Evolutionary conservation across 495 filamentous ascomycete genomes (phyloP).

Genomic region (Penicillium longicatenatum): DNA sequence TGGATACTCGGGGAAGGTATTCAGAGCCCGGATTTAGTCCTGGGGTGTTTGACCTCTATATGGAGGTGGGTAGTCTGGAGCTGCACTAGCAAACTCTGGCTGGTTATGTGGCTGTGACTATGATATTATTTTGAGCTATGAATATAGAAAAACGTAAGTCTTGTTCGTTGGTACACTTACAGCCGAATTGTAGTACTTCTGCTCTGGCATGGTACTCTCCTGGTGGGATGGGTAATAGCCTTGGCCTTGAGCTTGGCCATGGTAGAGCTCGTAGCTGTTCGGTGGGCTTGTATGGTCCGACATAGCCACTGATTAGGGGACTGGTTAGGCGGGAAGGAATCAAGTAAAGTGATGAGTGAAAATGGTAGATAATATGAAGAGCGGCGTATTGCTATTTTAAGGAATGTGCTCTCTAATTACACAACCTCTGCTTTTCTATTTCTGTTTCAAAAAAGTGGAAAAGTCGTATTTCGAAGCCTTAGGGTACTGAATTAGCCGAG

Average conservation of each 20-base stretch:
- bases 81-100: not conserved
- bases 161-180: not conserved
- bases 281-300: not conserved
- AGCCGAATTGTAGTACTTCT: not conserved
- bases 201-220: not conserved
- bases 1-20: not conserved
- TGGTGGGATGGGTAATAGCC: not conserved
- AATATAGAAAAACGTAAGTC: not conserved
- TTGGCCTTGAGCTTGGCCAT: not conserved
- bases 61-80: not conserved
- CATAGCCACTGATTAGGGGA: not conserved
- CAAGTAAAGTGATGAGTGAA: not conserved
- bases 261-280: not conserved
- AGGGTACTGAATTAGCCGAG: not conserved
- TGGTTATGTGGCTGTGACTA: not conserved
- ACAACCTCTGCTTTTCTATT: not conserved
- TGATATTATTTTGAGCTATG: not conserved
- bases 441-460: not conserved
- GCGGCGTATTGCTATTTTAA: not conserved
- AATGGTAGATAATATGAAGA: not conserved
- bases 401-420: too few species aligned
- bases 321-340: not conserved
- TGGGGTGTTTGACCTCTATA: not conserved
- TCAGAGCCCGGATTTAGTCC: not conserved
- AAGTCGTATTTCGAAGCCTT: not conserved